These are phyloP conservation scores for Ogataea zsoltii DNA, from an alignment of 805 yeast genomes.

Conservation along the genomic window DNA sequence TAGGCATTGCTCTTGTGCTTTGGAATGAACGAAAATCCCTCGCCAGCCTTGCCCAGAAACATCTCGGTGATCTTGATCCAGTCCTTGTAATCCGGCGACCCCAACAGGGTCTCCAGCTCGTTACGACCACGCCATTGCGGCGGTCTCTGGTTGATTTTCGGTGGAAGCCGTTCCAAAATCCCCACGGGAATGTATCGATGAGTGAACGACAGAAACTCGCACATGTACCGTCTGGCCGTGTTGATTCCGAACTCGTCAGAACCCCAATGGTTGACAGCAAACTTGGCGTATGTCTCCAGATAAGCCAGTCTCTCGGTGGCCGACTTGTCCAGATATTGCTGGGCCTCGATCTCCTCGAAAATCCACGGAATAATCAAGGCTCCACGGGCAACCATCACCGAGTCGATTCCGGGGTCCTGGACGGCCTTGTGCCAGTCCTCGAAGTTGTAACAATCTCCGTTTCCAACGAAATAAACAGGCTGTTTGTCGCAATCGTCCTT, in stretches of 20 bases:
- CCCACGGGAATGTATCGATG: constrained; percentile 96
- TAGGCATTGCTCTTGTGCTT: constrained; percentile 92
- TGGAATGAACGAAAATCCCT: constrained; percentile 76
- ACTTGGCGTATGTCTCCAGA: constrained; percentile 65
- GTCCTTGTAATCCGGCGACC: constrained; percentile 80
- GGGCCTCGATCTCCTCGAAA: constrained; percentile 89
- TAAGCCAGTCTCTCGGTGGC: constrained; percentile 87
- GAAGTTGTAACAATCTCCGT: constrained; percentile 87
- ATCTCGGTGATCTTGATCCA: constrained; percentile 96
- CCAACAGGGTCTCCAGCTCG: constrained; percentile 87
- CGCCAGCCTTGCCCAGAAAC: constrained; percentile 87
- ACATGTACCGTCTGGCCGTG: constrained; percentile 82
- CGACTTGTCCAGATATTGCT: constrained; percentile 86
- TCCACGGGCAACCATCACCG: constrained; percentile 97
- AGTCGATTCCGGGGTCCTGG: constrained; percentile 70
- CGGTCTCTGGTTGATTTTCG: constrained; percentile 89
- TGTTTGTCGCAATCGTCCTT: constrained; percentile 58
- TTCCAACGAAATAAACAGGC: constrained; percentile 84
- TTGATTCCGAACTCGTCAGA: constrained; percentile 93
- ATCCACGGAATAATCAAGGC: constrained; percentile 99
- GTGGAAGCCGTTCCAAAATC: constrained; percentile 83
- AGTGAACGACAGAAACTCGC: constrained; percentile 92
- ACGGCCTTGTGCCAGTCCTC: constrained; percentile 85
- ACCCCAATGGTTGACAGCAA: constrained; percentile 97
- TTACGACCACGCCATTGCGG: constrained; percentile 91